phyloP scores from a whole-genome alignment of 108 stramenopile species.

The Chaetoceros tenuissimus region DNA sequence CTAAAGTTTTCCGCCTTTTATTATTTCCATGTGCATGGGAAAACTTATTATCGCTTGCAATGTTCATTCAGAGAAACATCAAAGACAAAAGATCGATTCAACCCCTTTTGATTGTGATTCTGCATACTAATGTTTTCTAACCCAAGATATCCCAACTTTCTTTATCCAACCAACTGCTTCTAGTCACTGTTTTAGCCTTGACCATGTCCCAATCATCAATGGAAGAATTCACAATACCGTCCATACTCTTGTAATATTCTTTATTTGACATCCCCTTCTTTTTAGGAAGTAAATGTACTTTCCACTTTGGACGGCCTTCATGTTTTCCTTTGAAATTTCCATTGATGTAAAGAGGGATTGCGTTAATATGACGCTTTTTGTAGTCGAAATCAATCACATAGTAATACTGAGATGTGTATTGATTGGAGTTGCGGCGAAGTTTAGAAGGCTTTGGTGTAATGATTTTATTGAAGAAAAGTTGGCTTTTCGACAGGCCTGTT shows the following conservation, averaged over 20 bases:
- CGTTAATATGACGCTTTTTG: conserved; percentile 4
- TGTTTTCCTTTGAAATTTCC: conserved; percentile 32
- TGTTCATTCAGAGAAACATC: too few species aligned
- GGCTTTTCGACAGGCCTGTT: conserved; percentile 22
- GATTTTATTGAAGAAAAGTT: conserved; percentile 44
- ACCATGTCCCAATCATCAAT: conserved; percentile 22
- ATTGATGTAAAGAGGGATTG: conserved; percentile 28
- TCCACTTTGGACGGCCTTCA: conserved; percentile 41
- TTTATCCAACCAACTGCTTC: conserved; percentile 30
- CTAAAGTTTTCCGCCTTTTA: too few species aligned
- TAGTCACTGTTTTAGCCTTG: conserved; percentile 35
- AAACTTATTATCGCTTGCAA: too few species aligned
- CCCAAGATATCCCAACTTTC: conserved; percentile 58
- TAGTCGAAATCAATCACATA: conserved; percentile 48
- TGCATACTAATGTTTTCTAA: neutral
- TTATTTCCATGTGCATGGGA: too few species aligned
- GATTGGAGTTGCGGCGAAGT: neutral
- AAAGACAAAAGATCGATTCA: too few species aligned
- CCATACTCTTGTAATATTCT: conserved; percentile 6
- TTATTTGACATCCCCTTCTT: neutral
- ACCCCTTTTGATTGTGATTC: too few species aligned
- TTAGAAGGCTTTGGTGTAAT: conserved; percentile 13
- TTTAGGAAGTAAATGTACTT: conserved; percentile 14
- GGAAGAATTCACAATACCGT: conserved; percentile 17
- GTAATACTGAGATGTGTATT: conserved; percentile 17